Evolutionary conservation across 371 early-diverging fungal genomes (phyloP).

Genomic region (Phascolomyces articulosus): DNA sequence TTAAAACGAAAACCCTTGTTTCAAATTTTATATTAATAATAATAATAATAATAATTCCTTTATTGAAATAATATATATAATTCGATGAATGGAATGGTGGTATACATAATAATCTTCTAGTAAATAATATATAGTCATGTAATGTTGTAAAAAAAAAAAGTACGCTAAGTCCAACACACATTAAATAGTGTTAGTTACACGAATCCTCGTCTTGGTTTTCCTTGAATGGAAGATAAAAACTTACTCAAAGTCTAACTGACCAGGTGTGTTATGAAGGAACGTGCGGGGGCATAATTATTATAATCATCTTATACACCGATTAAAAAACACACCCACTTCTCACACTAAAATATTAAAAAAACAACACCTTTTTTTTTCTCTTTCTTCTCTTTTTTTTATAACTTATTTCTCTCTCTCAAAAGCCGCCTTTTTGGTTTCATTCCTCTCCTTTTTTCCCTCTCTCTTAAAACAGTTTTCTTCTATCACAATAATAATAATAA

Average conservation of each 20-base stretch:
- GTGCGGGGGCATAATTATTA: neutral
- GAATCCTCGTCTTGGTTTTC: neutral
- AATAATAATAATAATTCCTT: no score
- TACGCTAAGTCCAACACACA: no score
- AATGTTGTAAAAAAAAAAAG: neutral
- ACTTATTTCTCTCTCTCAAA: neutral
- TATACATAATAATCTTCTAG: no score
- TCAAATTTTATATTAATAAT: no score
- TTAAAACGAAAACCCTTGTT: no score
- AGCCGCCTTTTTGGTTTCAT: constrained; percentile 6
- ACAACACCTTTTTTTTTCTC: neutral
- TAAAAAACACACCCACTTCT: neutral
- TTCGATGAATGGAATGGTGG: no score
- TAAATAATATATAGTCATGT: no score
- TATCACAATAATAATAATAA: neutral
- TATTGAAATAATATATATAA: no score
- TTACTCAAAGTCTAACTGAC: constrained; percentile 9
- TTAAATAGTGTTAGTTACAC: neutral
- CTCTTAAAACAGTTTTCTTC: neutral
- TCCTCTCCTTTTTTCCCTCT: constrained; percentile 13
- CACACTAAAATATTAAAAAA: constrained; percentile 5
- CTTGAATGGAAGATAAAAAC: constrained; percentile 13
- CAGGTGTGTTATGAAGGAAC: neutral
- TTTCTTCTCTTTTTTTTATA: neutral
- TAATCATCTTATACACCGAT: neutral